Evolutionary conservation across 176 grass and related monocot genomes (phyloP).

Genomic region (barley (Hordeum vulgare)): DNA sequence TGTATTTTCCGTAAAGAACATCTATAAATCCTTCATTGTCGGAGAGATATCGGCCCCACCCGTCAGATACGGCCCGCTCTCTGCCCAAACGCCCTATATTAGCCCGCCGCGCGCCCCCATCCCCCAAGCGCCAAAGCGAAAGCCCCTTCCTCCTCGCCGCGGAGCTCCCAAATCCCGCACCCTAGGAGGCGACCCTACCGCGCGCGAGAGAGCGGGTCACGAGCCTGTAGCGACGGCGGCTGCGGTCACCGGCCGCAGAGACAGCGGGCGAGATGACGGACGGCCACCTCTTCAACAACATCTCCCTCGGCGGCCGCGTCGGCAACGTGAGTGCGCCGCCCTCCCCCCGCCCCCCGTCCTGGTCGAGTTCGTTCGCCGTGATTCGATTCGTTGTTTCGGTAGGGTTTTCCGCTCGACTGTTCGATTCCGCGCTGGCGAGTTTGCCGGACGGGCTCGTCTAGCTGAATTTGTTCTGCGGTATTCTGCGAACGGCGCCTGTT

Average conservation of each 20-base stretch:
- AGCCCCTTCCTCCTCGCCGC: neutral
- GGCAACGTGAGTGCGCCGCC: slow-evolving; percentile 51
- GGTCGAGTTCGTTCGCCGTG: neutral
- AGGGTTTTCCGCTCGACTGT: neutral
- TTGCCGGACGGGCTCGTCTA: neutral
- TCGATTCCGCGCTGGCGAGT: neutral
- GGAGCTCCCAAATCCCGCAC: slow-evolving; percentile 10
- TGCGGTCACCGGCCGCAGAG: neutral
- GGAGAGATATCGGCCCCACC: neutral
- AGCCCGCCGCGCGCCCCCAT: slow-evolving; percentile 5
- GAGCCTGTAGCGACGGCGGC: neutral
- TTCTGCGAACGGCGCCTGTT: neutral
- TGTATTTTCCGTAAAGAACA: neutral
- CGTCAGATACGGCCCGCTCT: neutral
- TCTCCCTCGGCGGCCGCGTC: slow-evolving; percentile 75
- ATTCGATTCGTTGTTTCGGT: neutral
- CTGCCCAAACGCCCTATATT: slow-evolving; percentile 1
- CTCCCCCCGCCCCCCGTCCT: neutral
- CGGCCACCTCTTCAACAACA: slow-evolving; percentile 61
- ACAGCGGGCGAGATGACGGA: slow-evolving; percentile 35
- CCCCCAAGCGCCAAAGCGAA: neutral
- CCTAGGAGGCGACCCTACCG: neutral
- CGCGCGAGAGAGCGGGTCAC: neutral
- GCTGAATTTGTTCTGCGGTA: neutral
- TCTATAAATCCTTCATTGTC: neutral